Evolutionary conservation across 176 grass and related monocot species (phyloP).

Genomic region (Phyllostachys edulis): DNA sequence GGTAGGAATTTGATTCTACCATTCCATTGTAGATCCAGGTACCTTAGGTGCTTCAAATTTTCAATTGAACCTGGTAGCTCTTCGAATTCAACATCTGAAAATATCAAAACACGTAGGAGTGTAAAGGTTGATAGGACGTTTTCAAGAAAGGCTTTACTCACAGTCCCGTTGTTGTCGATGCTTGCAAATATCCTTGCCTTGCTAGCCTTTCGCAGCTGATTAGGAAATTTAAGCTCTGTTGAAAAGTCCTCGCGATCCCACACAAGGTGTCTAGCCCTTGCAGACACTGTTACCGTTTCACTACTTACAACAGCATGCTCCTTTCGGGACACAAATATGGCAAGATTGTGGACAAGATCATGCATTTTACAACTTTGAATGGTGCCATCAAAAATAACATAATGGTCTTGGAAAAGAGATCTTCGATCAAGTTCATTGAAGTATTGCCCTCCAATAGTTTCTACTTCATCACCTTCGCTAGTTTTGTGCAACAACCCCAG

Average conservation of each 20-base stretch:
- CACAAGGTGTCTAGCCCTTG: background rate
- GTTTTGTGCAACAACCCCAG: background rate
- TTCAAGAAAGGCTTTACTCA: slow-evolving; percentile 20
- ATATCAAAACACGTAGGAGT: background rate
- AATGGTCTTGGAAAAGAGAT: slow-evolving; percentile 15
- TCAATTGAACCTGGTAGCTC: background rate
- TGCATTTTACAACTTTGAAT: background rate
- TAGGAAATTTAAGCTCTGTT: background rate
- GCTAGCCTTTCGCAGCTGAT: background rate
- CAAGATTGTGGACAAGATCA: background rate
- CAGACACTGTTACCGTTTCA: background rate
- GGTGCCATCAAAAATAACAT: background rate
- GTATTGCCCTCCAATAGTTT: background rate
- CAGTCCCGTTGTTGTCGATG: background rate
- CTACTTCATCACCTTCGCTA: too few species aligned
- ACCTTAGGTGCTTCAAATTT: slow-evolving; percentile 18
- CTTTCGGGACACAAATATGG: background rate
- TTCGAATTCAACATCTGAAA: background rate
- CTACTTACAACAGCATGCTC: background rate
- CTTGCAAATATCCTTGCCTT: slow-evolving; percentile 20
- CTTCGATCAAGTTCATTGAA: background rate
- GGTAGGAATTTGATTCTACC: background rate
- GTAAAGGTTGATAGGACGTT: slow-evolving; percentile 5
- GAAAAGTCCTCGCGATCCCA: background rate
- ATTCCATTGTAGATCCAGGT: slow-evolving; percentile 12